Evolutionary conservation across 805 yeast species (phyloP), one percentile per base, ranked within the genome.

Genomic region (Brettanomyces custersianus): DNA sequence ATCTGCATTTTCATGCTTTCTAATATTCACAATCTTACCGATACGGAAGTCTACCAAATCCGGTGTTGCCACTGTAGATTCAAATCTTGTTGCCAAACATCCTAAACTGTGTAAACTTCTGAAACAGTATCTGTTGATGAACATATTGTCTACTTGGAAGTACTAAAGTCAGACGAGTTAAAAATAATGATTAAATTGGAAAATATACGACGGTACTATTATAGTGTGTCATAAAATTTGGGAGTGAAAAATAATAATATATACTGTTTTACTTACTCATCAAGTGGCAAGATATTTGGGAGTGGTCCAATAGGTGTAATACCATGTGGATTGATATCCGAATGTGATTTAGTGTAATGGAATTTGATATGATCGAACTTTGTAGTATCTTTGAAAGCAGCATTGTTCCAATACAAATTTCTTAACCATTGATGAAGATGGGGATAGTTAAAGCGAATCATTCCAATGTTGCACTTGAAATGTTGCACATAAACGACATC

Each of bases 401-500:
- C 47, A 38, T 66, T 57, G 34, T 68, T 65, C 95, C 96, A 87
- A 62, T 88, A 92, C 48, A 92, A 68, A 45, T 81, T 74, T 47
- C 81, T 68, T 48, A 88, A 58, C 94, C 95, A 90, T 41, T 74
- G 63, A 60, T 86, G 80, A 36, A 88, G 59, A 47, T 67, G 61
- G 17, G 96, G 96, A 56, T 75, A 90, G 44, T 85, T 83, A 29
- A 51, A 57, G 53, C 96, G 74, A 49, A 90, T 82, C 66, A 78
- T 80, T 33, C 78, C 78, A 42, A 86, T 58, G 59, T 90, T 90
- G 59, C 95, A 84, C 62, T 90, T 92, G 74, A 90, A 92, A 59
- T 90, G 96, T 59, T 88, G 95, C 36, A 81, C 90, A 54, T 90
- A 90, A 17, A 87, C 94, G 1, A 94, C 82, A 57, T 90, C 97